phyloP scores from a whole-genome alignment of 345 rosid species.

The Dipteronia dyeriana region DNA sequence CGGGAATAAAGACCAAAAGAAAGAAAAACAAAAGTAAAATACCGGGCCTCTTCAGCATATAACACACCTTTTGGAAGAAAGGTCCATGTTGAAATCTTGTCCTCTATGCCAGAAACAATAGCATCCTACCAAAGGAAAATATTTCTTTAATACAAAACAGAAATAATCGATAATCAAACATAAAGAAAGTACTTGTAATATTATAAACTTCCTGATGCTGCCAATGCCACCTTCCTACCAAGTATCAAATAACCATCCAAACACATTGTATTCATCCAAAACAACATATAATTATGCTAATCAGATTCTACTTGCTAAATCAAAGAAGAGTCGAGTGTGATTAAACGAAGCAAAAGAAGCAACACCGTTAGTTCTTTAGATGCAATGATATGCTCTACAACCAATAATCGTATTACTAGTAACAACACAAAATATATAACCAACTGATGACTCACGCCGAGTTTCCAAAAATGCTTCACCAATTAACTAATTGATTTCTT shows the following conservation, averaged over 20 bases:
- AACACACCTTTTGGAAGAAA: conserved; percentile 89
- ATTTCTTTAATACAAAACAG: neutral
- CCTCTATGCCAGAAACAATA: conserved; percentile 85
- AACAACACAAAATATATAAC: neutral
- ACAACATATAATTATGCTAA: neutral
- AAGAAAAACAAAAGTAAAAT: neutral
- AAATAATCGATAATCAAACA: conserved; percentile 7
- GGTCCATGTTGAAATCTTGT: conserved; percentile 90
- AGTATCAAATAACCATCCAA: conserved; percentile 1
- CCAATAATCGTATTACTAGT: neutral
- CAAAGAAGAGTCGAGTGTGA: neutral
- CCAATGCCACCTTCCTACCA: neutral
- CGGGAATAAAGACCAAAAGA: neutral
- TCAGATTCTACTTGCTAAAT: neutral
- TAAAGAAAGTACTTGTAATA: conserved; percentile 1
- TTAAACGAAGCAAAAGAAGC: neutral
- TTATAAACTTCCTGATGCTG: neutral
- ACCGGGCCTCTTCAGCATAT: neutral
- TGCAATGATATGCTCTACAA: too few species aligned
- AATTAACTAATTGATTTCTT: neutral
- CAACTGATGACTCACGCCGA: neutral
- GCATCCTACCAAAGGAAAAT: conserved; percentile 57
- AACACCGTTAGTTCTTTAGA: neutral
- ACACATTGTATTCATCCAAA: neutral
- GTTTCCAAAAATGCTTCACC: neutral